Percentiles rank a stretch among this genome's conserved stretches.
Conservation (phyloP, 2,329 filamentous ascomycete species). For the Venturiaceae sp. region DNA sequence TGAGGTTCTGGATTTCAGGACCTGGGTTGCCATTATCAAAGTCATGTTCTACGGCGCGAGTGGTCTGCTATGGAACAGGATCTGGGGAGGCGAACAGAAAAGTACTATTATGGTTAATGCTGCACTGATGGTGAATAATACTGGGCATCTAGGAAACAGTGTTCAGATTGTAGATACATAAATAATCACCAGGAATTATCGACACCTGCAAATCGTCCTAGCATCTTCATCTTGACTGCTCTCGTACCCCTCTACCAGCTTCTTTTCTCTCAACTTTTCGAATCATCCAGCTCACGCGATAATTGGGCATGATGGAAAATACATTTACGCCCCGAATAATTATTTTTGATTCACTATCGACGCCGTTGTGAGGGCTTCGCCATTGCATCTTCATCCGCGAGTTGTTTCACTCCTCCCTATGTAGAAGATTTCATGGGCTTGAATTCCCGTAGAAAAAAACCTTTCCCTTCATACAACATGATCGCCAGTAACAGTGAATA, state of each 20-base stretch:
- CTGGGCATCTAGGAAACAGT: slow-evolving; percentile 36
- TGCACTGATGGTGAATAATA: slow-evolving; percentile 40
- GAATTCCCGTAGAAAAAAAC: not conserved
- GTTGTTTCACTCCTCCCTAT: too few relatives aligned
- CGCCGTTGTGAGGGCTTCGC: too few relatives aligned
- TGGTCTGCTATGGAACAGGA: slow-evolving; percentile 49
- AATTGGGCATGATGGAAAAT: too few relatives aligned
- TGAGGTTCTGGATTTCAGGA: slow-evolving; percentile 24
- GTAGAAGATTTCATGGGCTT: too few relatives aligned
- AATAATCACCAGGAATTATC: not conserved
- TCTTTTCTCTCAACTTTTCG: too few relatives aligned
- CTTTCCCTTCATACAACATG: not conserved
- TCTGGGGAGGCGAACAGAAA: slow-evolving; percentile 45
- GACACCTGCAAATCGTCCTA: too few relatives aligned
- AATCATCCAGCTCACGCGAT: too few relatives aligned
- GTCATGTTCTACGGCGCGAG: slow-evolving; percentile 43
- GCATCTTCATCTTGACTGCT: too few relatives aligned
- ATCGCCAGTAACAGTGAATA: slow-evolving; percentile 3
- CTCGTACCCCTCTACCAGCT: too few relatives aligned
- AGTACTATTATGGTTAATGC: slow-evolving; percentile 53
- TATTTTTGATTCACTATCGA: too few relatives aligned
- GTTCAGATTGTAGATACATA: slow-evolving; percentile 31
- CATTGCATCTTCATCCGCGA: too few relatives aligned
- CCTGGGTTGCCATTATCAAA: slow-evolving; percentile 42
- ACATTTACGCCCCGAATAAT: too few relatives aligned